Evolutionary conservation across 192 early-diverging fungal species (phyloP).

Genomic region (Fimicolochytrium jonesii): DNA sequence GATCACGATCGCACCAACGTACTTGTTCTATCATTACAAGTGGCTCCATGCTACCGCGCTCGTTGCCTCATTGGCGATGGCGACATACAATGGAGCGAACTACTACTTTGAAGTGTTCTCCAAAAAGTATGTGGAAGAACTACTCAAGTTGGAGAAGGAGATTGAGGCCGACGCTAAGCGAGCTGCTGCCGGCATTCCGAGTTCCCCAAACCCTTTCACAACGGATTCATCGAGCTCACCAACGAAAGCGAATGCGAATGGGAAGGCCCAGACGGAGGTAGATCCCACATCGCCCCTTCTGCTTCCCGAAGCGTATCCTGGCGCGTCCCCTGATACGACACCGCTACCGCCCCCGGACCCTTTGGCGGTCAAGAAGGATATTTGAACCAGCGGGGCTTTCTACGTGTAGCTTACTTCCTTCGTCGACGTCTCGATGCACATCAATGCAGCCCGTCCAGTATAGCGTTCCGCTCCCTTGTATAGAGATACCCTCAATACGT

Average conservation of each 20-base stretch:
- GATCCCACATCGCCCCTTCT: no score
- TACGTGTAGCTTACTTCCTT: no score
- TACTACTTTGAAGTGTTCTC: slow-evolving; percentile 72
- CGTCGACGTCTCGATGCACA: no score
- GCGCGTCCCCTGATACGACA: no score
- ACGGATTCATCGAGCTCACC: background rate
- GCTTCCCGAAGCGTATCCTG: no score
- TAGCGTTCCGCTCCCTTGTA: no score
- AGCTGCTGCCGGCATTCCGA: background rate
- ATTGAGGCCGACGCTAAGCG: slow-evolving; percentile 3
- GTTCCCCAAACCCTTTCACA: background rate
- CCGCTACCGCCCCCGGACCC: no score
- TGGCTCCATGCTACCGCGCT: slow-evolving; percentile 53
- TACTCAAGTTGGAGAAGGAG: slow-evolving; percentile 21
- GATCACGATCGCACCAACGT: slow-evolving; percentile 43
- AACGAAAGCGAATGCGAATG: background rate
- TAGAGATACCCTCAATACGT: no score
- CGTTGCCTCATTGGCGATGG: slow-evolving; percentile 45
- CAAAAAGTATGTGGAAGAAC: slow-evolving; percentile 42
- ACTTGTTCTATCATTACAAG: slow-evolving; percentile 48
- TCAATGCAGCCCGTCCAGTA: no score
- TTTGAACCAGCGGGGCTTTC: no score
- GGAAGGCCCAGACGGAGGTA: no score
- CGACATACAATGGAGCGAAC: slow-evolving; percentile 63
- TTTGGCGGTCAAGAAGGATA: no score